Base-by-base conservation (phyloP, 1,284 basidiomycete species). In the Ustilago nuda region DNA sequence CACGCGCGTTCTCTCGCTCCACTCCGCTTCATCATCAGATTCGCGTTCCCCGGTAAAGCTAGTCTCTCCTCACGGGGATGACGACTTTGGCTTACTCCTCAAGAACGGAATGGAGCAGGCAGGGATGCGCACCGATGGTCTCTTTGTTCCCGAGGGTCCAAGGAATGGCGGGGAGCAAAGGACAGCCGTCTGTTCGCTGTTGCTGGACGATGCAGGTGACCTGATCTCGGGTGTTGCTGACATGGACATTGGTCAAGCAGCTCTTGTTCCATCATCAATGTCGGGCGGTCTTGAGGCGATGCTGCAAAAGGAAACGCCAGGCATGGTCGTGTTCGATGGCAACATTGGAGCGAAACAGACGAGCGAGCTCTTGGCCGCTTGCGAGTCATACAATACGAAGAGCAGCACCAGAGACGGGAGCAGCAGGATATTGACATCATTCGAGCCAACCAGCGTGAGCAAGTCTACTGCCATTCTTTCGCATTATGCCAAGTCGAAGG, bases 201-300 rank as follows among this genome's bases (percentile, higher is more conserved):
- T 94, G 43, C 87, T 99, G 50, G 92, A 94, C 82, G 86, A 86
- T 27, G 84, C 88, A 11, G 94, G 95, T 0, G 89, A 91, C 61
- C 88, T 99, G 11, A 88, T 92, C 2, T 90, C 90, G 19, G 97
- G 97, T 7, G 90, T 98, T 6, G 94, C 95, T 6, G 95, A 98
- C 85, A 98, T 98, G 93, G 89, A 74, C 17, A 66, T 77, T 23
- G 66, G 63, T 2, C 58, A 57, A 6, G 19, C 30, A 15, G 61
- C 64, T 1, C 48, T 76, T n/a, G 52, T 43, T 30, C 63, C 66
- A 8, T 11, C 19, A 6, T 52, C 58, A 8, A n/a, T 17, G 2
- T 57, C 50, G 1, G 8, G 41, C 8, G 53, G 43, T 19, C 13
- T 56, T 37, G 12, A 15, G 4, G 27, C 30, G 2, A 37, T 70